Conservation (phyloP, 108 stramenopile species). For the Nitzschia sp. region DNA sequence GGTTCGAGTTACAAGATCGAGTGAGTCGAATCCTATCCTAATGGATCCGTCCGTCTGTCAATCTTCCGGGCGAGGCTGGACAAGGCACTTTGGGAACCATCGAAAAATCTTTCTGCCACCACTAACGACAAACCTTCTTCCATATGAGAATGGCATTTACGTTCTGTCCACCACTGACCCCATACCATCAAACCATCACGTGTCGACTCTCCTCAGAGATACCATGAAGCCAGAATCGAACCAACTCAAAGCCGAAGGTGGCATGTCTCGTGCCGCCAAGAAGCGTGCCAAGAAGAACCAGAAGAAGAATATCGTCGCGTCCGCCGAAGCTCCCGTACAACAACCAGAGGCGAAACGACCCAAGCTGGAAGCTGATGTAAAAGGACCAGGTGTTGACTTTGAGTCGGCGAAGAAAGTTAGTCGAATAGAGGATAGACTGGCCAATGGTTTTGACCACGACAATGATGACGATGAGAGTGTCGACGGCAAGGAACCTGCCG, state of each 20-base stretch:
- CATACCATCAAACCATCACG: too few species aligned
- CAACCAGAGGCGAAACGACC: conserved; percentile 22
- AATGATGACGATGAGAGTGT: conserved; percentile 24
- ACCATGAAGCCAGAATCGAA: conserved; percentile 10
- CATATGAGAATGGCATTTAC: too few species aligned
- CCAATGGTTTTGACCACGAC: background rate
- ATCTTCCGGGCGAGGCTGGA: too few species aligned
- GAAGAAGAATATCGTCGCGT: conserved; percentile 36
- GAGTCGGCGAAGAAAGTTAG: background rate
- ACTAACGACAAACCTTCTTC: too few species aligned
- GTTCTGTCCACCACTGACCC: too few species aligned
- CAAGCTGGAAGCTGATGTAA: background rate
- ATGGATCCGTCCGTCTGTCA: too few species aligned
- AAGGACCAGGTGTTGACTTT: background rate
- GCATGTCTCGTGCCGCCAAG: conserved; percentile 87
- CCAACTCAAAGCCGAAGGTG: conserved; percentile 16
- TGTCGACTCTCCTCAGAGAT: background rate
- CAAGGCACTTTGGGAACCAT: too few species aligned
- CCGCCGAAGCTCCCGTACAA: conserved; percentile 10
- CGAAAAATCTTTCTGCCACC: too few species aligned
- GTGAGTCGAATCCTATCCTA: too few species aligned
- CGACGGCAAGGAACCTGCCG: conserved; percentile 18
- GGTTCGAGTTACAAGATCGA: too few species aligned
- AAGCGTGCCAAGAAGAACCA: conserved; percentile 79
- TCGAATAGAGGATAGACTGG: background rate